Evolutionary conservation across 306 rosid species (phyloP).

Genomic region (Fragaria nilgerrensis): DNA sequence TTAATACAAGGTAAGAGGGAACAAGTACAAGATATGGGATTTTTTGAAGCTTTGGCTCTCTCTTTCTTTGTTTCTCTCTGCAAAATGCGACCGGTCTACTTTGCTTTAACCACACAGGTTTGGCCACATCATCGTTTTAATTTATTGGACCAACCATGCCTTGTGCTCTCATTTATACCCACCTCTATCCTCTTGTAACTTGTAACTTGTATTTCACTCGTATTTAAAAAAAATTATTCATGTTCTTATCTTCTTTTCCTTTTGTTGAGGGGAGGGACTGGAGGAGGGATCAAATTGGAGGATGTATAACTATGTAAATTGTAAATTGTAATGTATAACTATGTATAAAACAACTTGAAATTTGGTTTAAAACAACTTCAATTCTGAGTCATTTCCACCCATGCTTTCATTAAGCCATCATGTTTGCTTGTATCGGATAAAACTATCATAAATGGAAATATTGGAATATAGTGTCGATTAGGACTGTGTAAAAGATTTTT

Average conservation of each 20-base stretch:
- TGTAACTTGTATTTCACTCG: neutral
- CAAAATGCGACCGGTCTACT: neutral
- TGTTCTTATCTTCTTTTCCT: neutral
- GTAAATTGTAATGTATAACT: no score
- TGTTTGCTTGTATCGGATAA: neutral
- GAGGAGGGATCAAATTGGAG: neutral
- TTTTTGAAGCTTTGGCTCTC: neutral
- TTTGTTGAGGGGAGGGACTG: no score
- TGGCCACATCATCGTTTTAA: slow-evolving; percentile 22
- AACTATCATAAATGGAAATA: neutral
- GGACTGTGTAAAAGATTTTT: neutral
- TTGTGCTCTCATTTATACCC: neutral
- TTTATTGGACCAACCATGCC: slow-evolving; percentile 22
- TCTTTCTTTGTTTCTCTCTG: neutral
- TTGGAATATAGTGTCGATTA: no score
- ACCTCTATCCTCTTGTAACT: neutral
- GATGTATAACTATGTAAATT: no score
- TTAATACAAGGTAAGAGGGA: neutral
- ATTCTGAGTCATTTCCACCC: no score
- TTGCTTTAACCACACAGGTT: slow-evolving; percentile 1
- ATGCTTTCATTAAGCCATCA: neutral
- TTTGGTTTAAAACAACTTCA: no score
- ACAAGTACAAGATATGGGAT: neutral
- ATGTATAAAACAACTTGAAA: no score
- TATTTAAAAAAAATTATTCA: neutral